Base-by-base conservation (phyloP, 108 stramenopile species). In the Cyclotella distinguenda region DNA sequence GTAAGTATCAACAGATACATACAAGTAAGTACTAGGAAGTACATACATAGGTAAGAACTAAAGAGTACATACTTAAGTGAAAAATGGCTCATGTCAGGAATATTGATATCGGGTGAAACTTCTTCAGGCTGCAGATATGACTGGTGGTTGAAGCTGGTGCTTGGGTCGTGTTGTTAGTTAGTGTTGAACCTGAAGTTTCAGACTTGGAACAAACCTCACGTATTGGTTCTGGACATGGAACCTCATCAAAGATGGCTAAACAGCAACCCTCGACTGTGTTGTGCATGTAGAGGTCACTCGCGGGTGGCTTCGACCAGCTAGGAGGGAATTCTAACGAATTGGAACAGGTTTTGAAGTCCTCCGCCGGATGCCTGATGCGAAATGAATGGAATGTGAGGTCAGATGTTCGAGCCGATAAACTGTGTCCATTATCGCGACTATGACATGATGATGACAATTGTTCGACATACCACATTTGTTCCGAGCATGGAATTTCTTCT, bases 391-490 rank as follows among this genome's bases (percentile, higher is more conserved):
- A 42, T 16, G 40, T 16, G 5, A 2, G 16, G n/a, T 16, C 5
- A 16, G n/a, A 42, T 13, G 2, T 2, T 4, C 5, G 40, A 4
- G 13, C n/a, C 13, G 2, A 2, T 16, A 42, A 42, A 42, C 40
- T 2, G 40, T 16, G 13, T 16, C 40, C 13, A 42, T 16, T 13
- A 2, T 16, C 13, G 16, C 5, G 2, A 16, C 2, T 16, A 42
- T 2, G n/a, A 16, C 4, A 42, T 42, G 40, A 42, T 13, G 40
- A 2, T 42, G 40, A 2, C n/a, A 42, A 16, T 16, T 13, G 5
- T 13, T 16, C 16, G 16, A 52, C 50, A 32, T 16, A 52, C 50
- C 54, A 55, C 54, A 55, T 34, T 19, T 36, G 54, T 26, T 55
- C 21, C 10, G 16, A 48, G 18, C 46, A 48, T 18, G 46, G 46